Percentiles rank a stretch among this genome's conserved stretches.
Conservation (phyloP, 2,329 filamentous ascomycete genomes). For the Diaporthe destruens region DNA sequence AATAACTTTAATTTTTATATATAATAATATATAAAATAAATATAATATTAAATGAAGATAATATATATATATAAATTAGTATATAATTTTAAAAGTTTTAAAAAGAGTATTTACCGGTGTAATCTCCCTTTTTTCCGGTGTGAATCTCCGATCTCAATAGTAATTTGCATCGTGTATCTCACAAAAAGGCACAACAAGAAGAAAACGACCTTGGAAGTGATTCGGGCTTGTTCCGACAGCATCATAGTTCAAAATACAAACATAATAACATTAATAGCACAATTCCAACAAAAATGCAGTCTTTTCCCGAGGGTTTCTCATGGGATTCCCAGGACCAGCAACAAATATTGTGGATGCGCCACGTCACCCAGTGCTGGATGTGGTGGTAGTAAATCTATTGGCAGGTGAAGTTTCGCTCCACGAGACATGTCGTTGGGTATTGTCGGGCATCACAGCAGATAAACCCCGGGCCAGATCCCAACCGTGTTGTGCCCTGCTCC, state of each 20-base stretch:
- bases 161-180: not conserved
- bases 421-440: constrained; percentile 12
- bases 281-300: not conserved
- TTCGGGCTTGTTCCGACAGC: not conserved
- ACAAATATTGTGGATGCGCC: not conserved
- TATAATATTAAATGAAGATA: no score
- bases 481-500: not conserved
- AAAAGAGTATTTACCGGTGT: no score
- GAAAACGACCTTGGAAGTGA: no score
- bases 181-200: no score
- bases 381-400: constrained; percentile 18
- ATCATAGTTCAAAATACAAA: no score
- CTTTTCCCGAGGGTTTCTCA: not conserved
- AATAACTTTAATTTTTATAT: no score
- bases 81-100: no score
- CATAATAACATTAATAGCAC: no score
- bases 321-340: not conserved
- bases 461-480: not conserved
- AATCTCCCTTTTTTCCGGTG: no score
- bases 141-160: no score
- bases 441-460: constrained; percentile 22
- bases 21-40: no score
- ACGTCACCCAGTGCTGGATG: not conserved
- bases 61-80: no score
- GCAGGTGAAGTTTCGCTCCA: constrained; percentile 4